Evolutionary conservation across 306 rosid genomes (phyloP).

Genomic region (Rosa rugosa): DNA sequence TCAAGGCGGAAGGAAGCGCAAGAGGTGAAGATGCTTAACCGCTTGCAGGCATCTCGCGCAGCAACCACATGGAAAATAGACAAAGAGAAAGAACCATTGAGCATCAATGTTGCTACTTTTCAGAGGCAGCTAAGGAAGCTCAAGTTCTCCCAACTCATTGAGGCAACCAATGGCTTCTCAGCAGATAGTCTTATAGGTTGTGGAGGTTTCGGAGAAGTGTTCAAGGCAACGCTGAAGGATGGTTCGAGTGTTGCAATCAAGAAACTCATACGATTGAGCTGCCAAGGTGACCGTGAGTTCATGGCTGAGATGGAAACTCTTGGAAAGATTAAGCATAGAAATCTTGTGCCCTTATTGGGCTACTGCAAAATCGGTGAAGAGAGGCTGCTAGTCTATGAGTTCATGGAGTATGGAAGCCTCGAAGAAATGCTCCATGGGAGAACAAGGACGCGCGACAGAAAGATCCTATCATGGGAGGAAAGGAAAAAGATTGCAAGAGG

Average conservation of each 20-base stretch:
- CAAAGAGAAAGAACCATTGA: constrained; percentile 90
- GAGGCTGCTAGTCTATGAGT: constrained; percentile 91
- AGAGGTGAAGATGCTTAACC: constrained; percentile 88
- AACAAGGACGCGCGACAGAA: constrained; percentile 50
- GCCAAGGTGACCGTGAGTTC: constrained; percentile 97
- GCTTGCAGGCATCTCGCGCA: constrained; percentile 84
- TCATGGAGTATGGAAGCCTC: constrained; percentile 94
- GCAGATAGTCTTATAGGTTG: constrained; percentile 90
- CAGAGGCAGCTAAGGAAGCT: constrained; percentile 95
- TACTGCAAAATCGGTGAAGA: constrained; percentile 96
- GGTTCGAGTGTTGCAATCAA: constrained; percentile 95
- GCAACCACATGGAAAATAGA: constrained; percentile 96
- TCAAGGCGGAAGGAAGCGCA: constrained; percentile 77
- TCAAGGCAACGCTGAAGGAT: constrained; percentile 85
- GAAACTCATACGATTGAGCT: constrained; percentile 84
- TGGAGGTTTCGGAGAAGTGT: constrained; percentile 98
- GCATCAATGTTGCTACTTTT: constrained; percentile 95
- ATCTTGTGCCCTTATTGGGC: constrained; percentile 85
- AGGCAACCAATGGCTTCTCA: constrained; percentile 98
- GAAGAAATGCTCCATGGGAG: constrained; percentile 96
- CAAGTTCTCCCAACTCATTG: constrained; percentile 89
- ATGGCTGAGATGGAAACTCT: constrained; percentile 99
- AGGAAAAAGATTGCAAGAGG: constrained; percentile 92
- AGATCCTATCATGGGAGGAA: constrained; percentile 83
- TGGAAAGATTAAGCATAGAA: constrained; percentile 89